Evolutionary conservation across 2,329 filamentous ascomycete genomes (phyloP).

Genomic region (Tolypocladium inflatum): DNA sequence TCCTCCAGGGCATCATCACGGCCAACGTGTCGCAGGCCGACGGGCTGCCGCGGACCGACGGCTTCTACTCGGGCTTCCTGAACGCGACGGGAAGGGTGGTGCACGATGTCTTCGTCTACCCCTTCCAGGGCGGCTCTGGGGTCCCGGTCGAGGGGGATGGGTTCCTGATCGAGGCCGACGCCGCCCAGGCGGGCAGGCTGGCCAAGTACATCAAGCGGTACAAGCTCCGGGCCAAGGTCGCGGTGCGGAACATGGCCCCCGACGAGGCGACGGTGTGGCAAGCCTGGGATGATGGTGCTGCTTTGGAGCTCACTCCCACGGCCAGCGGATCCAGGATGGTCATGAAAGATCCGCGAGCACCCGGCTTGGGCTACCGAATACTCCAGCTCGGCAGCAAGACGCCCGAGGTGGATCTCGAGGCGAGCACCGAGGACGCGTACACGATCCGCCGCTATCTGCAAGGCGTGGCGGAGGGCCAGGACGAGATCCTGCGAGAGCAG

Average conservation of each 20-base stretch:
- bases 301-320: not conserved
- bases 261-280: constrained; percentile 64
- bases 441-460: constrained; percentile 66
- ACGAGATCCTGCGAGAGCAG: constrained; percentile 61
- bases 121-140: constrained; percentile 28
- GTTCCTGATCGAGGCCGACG: constrained; percentile 76
- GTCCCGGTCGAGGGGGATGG: constrained; percentile 16
- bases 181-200: constrained; percentile 50
- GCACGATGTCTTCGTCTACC: constrained; percentile 87
- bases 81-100: constrained; percentile 78
- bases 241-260: constrained; percentile 53
- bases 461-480: constrained; percentile 78
- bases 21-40: constrained; percentile 34
- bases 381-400: constrained; percentile 19
- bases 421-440: constrained; percentile 52
- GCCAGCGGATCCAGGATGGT: constrained; percentile 17
- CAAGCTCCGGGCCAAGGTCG: constrained; percentile 74
- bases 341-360: constrained; percentile 43
- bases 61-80: constrained; percentile 76
- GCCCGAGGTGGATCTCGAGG: constrained; percentile 32
- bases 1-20: constrained; percentile 82
- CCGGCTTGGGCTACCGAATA: constrained; percentile 45
- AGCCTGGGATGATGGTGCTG: constrained; percentile 52
- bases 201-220: constrained; percentile 71
- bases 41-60: constrained; percentile 28